Conservation (phyloP, 2,329 filamentous ascomycete species). For the Fusarium buharicum region DNA sequence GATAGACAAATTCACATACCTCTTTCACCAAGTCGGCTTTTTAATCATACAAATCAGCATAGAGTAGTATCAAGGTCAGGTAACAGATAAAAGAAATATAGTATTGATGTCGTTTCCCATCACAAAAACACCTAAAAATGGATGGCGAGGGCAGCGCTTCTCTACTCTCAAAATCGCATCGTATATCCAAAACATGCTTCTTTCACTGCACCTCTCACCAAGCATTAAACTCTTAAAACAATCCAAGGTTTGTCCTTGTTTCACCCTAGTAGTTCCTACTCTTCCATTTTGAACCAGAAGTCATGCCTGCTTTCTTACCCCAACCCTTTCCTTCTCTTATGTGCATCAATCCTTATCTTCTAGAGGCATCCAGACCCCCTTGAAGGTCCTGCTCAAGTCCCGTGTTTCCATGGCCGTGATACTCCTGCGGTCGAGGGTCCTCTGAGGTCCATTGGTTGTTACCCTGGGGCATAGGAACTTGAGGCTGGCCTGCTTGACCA, state of each 20-base stretch:
- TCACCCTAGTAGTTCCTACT: background rate
- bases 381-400: slow-evolving; percentile 68
- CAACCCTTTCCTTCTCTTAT: background rate
- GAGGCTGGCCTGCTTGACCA: slow-evolving; percentile 53
- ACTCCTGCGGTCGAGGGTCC: slow-evolving; percentile 70
- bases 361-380: slow-evolving; percentile 54
- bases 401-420: slow-evolving; percentile 58
- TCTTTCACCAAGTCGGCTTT: too few relatives aligned
- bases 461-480: slow-evolving; percentile 65
- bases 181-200: slow-evolving; percentile 18
- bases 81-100: slow-evolving; percentile 40
- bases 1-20: background rate
- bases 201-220: slow-evolving; percentile 4
- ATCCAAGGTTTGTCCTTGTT: slow-evolving; percentile 18
- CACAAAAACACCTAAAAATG: slow-evolving; percentile 30
- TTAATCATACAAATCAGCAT: too few relatives aligned
- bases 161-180: slow-evolving; percentile 13
- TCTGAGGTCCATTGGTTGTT: slow-evolving; percentile 67
- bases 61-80: background rate
- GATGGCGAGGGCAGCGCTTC: slow-evolving; percentile 21
- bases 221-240: slow-evolving; percentile 35
- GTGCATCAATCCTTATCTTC: slow-evolving; percentile 45
- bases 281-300: slow-evolving; percentile 19
- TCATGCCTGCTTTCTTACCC: slow-evolving; percentile 11
- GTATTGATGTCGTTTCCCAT: slow-evolving; percentile 43